Evolutionary conservation across 108 stramenopile genomes (phyloP).

Genomic region (Schizochytrium sp.): DNA sequence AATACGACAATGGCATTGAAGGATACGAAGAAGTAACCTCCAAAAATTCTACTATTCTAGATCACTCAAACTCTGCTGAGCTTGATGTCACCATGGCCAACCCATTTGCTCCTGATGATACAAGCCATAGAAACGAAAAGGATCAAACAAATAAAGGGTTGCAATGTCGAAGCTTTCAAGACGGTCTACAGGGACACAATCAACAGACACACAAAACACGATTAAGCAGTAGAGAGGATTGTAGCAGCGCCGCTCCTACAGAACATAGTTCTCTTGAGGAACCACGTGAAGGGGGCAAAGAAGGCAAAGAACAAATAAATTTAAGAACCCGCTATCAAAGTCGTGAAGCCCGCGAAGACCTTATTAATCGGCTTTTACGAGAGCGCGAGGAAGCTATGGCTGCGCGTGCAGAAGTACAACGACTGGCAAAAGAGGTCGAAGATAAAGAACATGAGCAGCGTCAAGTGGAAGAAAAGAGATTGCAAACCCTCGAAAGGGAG

Average conservation of each 20-base stretch:
- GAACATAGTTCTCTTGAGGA: background rate
- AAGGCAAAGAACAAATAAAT: background rate
- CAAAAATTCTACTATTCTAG: no score
- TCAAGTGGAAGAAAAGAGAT: background rate
- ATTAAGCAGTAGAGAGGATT: no score
- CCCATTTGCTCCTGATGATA: background rate
- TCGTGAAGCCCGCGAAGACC: constrained; percentile 11
- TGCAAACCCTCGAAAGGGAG: constrained; percentile 26
- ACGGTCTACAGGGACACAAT: background rate
- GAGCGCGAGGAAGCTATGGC: constrained; percentile 26
- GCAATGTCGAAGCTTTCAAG: background rate
- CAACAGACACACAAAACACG: background rate
- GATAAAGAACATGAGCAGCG: background rate
- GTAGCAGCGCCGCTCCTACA: background rate
- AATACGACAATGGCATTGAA: no score
- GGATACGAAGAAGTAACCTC: no score
- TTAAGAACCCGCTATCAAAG: background rate
- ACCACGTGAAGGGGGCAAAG: background rate
- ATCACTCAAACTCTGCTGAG: background rate
- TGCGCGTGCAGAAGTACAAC: background rate
- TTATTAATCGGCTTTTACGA: constrained; percentile 1
- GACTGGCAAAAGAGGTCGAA: constrained; percentile 3
- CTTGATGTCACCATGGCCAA: background rate
- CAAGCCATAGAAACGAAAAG: no score
- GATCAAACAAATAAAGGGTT: no score